phyloP scores from a whole-genome alignment of 768 basidiomycete species.

The Pleurotus giganteus region DNA sequence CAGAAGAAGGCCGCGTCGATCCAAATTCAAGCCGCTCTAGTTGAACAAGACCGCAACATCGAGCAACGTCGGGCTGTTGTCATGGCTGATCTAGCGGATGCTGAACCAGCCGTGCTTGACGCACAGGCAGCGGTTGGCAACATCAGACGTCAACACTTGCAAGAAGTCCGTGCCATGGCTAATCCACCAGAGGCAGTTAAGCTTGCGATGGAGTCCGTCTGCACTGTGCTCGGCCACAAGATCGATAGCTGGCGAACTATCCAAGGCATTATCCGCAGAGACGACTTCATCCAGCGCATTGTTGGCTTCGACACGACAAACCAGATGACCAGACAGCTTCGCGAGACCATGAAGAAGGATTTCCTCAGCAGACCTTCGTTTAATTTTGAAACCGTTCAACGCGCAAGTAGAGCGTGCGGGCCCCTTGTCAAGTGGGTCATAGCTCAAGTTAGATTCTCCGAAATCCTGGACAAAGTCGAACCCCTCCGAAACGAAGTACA shows the following conservation, averaged over 20 bases:
- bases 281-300: constrained; percentile 95
- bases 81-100: constrained; percentile 93
- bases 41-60: constrained; percentile 87
- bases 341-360: constrained; percentile 90
- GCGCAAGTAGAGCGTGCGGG: constrained; percentile 95
- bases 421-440: constrained; percentile 98
- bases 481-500: constrained; percentile 95
- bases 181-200: constrained; percentile 98
- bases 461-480: constrained; percentile 95
- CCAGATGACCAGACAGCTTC: constrained; percentile 86
- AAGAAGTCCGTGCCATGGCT: constrained; percentile 97
- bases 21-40: constrained; percentile 90
- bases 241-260: constrained; percentile 97
- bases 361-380: constrained; percentile 88
- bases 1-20: constrained; percentile 97
- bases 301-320: constrained; percentile 91
- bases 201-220: constrained; percentile 97
- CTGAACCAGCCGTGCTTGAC: constrained; percentile 94
- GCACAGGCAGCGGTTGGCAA: constrained; percentile 96
- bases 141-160: constrained; percentile 92
- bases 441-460: constrained; percentile 95
- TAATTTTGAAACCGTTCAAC: constrained; percentile 94
- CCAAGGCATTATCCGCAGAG: constrained; percentile 91
- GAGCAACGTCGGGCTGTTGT: constrained; percentile 86
- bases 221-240: constrained; percentile 93